Percentiles rank a stretch among this genome's conserved stretches.
Conservation (phyloP, 495 filamentous ascomycete species). For the Astrothelium macrocarpum region DNA sequence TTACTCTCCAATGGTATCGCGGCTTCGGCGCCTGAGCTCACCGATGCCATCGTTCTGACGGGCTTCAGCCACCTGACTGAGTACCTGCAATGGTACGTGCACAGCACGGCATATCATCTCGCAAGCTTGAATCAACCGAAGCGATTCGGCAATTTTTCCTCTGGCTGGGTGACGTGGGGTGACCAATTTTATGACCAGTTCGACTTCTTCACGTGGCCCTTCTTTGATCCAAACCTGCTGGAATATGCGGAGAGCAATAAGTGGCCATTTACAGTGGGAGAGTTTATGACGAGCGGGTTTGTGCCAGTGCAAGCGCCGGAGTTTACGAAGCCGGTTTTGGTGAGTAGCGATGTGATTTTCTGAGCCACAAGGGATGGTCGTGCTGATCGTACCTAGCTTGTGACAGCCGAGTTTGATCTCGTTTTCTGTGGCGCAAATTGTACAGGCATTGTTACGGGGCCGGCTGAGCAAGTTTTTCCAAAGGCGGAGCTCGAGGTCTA, state of each 20-base stretch:
- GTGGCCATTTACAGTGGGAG: conserved; percentile 10
- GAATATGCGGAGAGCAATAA: conserved; percentile 9
- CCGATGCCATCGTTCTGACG: conserved; percentile 16
- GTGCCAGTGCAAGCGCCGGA: conserved; percentile 4
- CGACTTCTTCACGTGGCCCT: conserved; percentile 12
- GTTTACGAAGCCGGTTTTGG: conserved; percentile 14
- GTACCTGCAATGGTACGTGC: not conserved
- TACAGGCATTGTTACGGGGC: not conserved
- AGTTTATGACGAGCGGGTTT: conserved; percentile 7
- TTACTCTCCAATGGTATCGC: conserved; percentile 18
- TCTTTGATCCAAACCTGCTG: conserved; percentile 16
- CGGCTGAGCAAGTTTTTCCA: conserved; percentile 3
- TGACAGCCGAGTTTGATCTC: conserved; percentile 13
- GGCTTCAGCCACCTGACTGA: conserved; percentile 8
- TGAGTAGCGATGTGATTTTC: not conserved
- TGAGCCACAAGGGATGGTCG: not conserved
- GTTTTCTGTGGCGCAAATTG: conserved; percentile 16
- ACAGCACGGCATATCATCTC: conserved; percentile 11
- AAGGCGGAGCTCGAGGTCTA: conserved; percentile 12
- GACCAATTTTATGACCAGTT: conserved; percentile 18
- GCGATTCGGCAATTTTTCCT: conserved; percentile 11
- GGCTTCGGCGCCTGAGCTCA: conserved; percentile 17
- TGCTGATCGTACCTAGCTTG: not conserved
- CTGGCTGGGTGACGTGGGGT: conserved; percentile 14
- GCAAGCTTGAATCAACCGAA: conserved; percentile 13